Evolutionary conservation across 2,329 filamentous ascomycete species (phyloP), one percentile per base, ranked within the genome.

Genomic region (Colletotrichum tanaceti): DNA sequence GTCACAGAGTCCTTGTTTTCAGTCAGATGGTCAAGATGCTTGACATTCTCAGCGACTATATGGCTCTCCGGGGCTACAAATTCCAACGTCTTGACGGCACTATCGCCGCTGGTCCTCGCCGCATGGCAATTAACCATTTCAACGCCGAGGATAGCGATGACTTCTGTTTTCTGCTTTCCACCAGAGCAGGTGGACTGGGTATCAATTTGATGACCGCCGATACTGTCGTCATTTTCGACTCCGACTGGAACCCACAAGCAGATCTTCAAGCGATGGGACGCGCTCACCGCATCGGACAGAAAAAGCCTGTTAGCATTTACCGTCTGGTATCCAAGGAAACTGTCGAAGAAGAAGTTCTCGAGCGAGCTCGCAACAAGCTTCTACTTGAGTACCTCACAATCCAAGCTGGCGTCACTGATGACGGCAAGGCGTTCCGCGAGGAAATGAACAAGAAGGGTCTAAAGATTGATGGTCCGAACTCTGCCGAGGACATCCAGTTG

Each of bases 1-100:
- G 93, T 55, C 96, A 99, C 79, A 93, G 96, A 63, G 97, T 99
- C 14, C 83, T 99, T 71, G 98, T 99, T 72, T 99, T 99, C 84
- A 98, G 95, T 78, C 96, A 99, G 78, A 99, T 99, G 96, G 97
- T 99, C 43, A 97, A 93, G 77, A 98, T 99, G 92, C 87, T 99
- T 24, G 94, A 99, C 75, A 96, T 99, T 61, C 86, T 99, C 1
- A 93, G 93, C 53, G 95, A 99, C 75, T 99, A 99, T 77, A 88
- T 98, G 72, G 92, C 93, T 59, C 87, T 96, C 61, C 91, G 96
- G 71, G 94, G 94, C n/a, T 97, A 98, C 79, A 90, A 96, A 68
- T 98, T 96, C 76, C 97, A 99, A 77, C 89, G 96, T 20, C 87
- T 99, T 9, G 96, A 99, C 77, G 96, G 96, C 73, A 99, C 96